Conservation (phyloP, 768 basidiomycete genomes). For the Boletus sensibilis region DNA sequence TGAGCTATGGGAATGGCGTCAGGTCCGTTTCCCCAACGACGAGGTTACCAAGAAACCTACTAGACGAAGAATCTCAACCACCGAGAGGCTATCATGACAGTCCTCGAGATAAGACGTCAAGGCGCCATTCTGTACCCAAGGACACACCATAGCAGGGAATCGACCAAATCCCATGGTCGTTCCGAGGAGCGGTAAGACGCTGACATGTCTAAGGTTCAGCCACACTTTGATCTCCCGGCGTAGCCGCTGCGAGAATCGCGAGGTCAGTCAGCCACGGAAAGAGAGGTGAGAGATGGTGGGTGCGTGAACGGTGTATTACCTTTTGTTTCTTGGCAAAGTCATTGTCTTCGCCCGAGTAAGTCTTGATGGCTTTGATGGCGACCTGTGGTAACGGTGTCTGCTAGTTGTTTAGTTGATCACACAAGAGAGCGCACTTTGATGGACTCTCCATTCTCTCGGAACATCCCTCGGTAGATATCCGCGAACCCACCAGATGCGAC, state of each 20-base stretch:
- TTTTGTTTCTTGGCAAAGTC: no score
- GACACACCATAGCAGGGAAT: conserved; percentile 29
- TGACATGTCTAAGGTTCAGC: conserved; percentile 22
- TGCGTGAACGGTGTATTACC: no score
- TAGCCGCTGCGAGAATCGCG: no score
- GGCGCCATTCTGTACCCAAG: conserved; percentile 25
- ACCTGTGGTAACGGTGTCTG: no score
- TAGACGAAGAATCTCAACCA: background rate
- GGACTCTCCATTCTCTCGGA: background rate
- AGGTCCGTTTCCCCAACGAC: background rate
- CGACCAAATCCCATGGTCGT: conserved; percentile 25
- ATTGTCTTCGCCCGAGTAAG: no score
- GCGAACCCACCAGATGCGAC: conserved; percentile 6
- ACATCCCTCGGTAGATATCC: conserved; percentile 1
- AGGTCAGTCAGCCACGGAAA: no score
- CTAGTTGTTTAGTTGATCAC: background rate
- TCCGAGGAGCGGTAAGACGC: conserved; percentile 25
- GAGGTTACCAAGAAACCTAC: background rate
- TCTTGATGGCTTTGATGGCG: no score
- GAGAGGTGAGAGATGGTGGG: no score
- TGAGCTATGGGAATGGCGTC: conserved; percentile 6
- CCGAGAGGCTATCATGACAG: conserved; percentile 6
- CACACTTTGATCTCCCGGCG: conserved; percentile 13
- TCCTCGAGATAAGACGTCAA: conserved; percentile 22
- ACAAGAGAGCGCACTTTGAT: background rate